Conservation (phyloP, 78 protist genomes). For the Tieghemostelium lacteum region DNA sequence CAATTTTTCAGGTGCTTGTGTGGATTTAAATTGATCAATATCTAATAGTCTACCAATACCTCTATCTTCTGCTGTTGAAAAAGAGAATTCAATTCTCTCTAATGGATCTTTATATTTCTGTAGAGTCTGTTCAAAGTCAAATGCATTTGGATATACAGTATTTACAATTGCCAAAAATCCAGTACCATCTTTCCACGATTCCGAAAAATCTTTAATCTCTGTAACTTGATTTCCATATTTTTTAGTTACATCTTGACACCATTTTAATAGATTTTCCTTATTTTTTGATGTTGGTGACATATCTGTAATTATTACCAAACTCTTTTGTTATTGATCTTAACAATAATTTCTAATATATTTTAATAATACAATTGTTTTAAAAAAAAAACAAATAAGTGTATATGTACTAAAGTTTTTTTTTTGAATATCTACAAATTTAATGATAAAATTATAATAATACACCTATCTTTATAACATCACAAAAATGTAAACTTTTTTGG, state of each 20-base stretch:
- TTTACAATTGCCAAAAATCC: constrained; percentile 25
- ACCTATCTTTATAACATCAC: too few relatives aligned
- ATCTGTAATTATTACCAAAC: background rate
- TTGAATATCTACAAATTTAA: too few relatives aligned
- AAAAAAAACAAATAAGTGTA: too few relatives aligned
- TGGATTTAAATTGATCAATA: background rate
- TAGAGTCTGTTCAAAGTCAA: background rate
- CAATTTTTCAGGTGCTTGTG: constrained; percentile 24
- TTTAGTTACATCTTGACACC: constrained; percentile 48
- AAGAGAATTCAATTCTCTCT: constrained; percentile 14
- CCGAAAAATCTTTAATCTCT: constrained; percentile 52
- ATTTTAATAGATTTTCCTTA: constrained; percentile 54
- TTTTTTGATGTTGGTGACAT: constrained; percentile 25
- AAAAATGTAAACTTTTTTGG: too few relatives aligned
- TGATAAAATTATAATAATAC: too few relatives aligned
- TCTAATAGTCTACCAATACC: constrained; percentile 52
- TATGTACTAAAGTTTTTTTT: too few relatives aligned
- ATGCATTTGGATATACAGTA: constrained; percentile 32
- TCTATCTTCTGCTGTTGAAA: constrained; percentile 30
- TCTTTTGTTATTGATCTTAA: too few relatives aligned
- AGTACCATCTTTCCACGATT: constrained; percentile 67
- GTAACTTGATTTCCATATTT: background rate
- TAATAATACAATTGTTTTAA: too few relatives aligned
- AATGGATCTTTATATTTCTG: background rate
- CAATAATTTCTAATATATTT: too few relatives aligned